Evolutionary conservation across 2,329 filamentous ascomycete genomes (phyloP), one percentile per base, ranked within the genome.

Genomic region (Aspergillus proliferans): DNA sequence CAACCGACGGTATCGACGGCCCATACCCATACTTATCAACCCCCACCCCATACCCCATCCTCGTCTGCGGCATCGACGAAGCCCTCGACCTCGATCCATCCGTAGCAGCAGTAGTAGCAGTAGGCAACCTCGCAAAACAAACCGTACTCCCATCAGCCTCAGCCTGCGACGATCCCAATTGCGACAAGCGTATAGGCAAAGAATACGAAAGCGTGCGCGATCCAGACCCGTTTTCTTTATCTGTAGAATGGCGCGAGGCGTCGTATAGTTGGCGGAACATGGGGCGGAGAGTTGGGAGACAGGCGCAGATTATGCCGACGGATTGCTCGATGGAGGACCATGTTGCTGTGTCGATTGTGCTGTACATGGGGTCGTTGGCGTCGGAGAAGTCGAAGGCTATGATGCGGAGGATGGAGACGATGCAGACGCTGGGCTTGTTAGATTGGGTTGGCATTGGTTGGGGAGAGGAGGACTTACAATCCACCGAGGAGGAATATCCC

Each of bases 281-380:
- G 18, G 61, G 58, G 6, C 61, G 54, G 6, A 64, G 49, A 10
- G 62, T 63, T 9, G 61, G 62, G 9, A 64, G 52, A 46, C 61
- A 63, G 12, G 59, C 56, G 36, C 60, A 64, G 18, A 62, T 51
- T 12, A 64, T 61, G 3, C 57, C 59, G n/a, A 59, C 45, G 1
- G 61, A 61, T 34, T 64, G 61, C 42, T 64, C 62, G 44, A 63
- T 51, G 2, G 58, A 61, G 18, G 62, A 63, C 59, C 60, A 64
- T 15, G 48, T 57, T 1, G 59, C 47, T 3, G 62, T 52, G n/a
- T 50, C 26, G 28, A 58, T 43, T 8, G 46, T 56, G 19, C 46
- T 51, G 39, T 52, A 59, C 3, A 57, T 58, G 9, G 47, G 47
- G 45, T 63, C 54, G 2, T 43, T 24, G 6, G 53, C 19, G 14